Evolutionary conservation across 2,329 filamentous ascomycete genomes (phyloP).

Genomic region (Colletotrichum sp.): DNA sequence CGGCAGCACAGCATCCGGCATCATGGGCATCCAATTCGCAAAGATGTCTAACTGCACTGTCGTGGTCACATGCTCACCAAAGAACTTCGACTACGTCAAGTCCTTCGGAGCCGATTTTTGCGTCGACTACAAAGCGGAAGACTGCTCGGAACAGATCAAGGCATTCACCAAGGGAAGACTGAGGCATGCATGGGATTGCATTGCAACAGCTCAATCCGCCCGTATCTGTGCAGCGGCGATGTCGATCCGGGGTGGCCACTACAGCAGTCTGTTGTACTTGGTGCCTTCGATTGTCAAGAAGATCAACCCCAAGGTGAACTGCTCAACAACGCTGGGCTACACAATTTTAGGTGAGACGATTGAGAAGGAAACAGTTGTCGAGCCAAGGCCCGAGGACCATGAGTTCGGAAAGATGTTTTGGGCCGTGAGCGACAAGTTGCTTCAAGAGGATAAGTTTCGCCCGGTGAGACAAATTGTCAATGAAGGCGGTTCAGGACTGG

Average conservation of each 20-base stretch:
- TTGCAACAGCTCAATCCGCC: conserved; percentile 28
- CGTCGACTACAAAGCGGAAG: conserved; percentile 49
- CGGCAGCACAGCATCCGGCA: conserved; percentile 61
- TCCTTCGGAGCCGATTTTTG: conserved; percentile 48
- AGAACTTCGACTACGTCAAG: conserved; percentile 43
- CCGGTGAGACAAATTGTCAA: conserved; percentile 34
- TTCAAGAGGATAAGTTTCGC: conserved; percentile 41
- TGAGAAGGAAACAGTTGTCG: conserved; percentile 24
- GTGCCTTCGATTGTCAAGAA: conserved; percentile 39
- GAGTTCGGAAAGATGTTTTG: conserved; percentile 43
- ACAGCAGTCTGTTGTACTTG: conserved; percentile 45
- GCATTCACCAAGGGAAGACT: conserved; percentile 30
- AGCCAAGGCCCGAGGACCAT: conserved; percentile 31
- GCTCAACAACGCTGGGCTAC: conserved; percentile 41
- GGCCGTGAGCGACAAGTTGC: conserved; percentile 33
- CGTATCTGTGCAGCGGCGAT: conserved; percentile 35
- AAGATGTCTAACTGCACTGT: conserved; percentile 44
- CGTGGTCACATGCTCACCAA: conserved; percentile 41
- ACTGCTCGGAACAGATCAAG: conserved; percentile 26
- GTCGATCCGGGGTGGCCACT: conserved; percentile 32
- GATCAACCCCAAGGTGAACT: conserved; percentile 38
- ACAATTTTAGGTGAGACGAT: conserved; percentile 43
- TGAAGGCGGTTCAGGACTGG: conserved; percentile 31
- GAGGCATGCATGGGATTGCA: conserved; percentile 41
- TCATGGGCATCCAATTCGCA: conserved; percentile 53